Base-by-base conservation (phyloP, 768 basidiomycete genomes). In the Leccinum boreale region DNA sequence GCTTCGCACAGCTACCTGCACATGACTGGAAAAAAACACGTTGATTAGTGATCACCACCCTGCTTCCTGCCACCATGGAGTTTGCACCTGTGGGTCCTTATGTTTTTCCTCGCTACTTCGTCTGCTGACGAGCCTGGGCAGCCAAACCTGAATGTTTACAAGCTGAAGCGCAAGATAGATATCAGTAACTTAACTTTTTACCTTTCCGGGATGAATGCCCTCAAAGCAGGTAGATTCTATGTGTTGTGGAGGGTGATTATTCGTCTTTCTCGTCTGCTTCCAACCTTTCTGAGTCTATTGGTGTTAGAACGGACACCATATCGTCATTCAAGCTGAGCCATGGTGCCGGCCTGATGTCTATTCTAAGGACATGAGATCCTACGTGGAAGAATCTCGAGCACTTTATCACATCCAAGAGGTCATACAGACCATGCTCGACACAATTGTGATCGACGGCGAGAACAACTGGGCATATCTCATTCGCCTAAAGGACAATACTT, bases 381-480 rank as follows among this genome's bases (percentile, higher is more conserved):
- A 55, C 46, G 1, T 56, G 23, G 66, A 65, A 35, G 71, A 73
- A 47, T 21, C 21, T 19, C 57, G 61, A 24, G 71, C 72, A 2
- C 62, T 59, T 5, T 59, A 45, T 35, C 53, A 72, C 23, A 48
- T 73, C 36, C 58, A 61, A 57, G 72, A 74, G 47, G 68, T 72
- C 6, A 58, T 73, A 54, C 73, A 73, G 42, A 65, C 67, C 8
- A 74, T 74, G 72, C 56, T 74, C 5, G 73, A 74, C 23, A 57
- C 49, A 4, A 66, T 73, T 50, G 60, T 62, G 5, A 59, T 73
- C 12, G 71, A 73, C 6, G 60, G 68, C 24, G 65, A 72, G 56
- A 59, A 68, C 10, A 74, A 73, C 48, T 73, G 70, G 70, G 73
- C 73, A 47, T 54, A 74, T 64, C 62, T 73, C 17, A 60, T 73